phyloP scores from a whole-genome alignment of 2,329 filamentous ascomycete genomes.

The Scedosporium aurantiacum region DNA sequence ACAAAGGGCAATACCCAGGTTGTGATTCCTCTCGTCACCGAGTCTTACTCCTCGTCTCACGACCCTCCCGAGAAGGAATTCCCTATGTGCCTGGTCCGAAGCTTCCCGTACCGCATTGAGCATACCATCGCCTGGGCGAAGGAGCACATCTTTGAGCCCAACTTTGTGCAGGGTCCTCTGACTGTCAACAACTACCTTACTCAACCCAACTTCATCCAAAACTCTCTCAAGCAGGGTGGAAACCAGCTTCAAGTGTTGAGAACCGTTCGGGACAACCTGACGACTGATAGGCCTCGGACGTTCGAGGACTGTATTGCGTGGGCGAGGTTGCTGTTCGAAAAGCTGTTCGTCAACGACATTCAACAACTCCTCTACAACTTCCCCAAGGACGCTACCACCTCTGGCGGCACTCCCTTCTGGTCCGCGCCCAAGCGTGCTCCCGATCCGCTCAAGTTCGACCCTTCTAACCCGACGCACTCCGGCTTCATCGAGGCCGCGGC shows the following conservation, averaged over 20 bases:
- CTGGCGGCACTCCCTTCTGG: constrained; percentile 88
- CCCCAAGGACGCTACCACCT: constrained; percentile 84
- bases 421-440: constrained; percentile 96
- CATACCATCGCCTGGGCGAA: constrained; percentile 98
- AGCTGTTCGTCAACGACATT: constrained; percentile 93
- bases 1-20: constrained; percentile 99
- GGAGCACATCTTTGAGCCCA: constrained; percentile 80
- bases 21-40: constrained; percentile 78
- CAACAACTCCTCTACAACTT: constrained; percentile 95
- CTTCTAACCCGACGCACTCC: constrained; percentile 75
- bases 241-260: constrained; percentile 92
- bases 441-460: constrained; percentile 79
- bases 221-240: constrained; percentile 80
- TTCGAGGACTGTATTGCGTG: constrained; percentile 97
- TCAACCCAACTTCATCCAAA: constrained; percentile 80
- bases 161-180: constrained; percentile 87
- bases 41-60: constrained; percentile 91
- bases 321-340: constrained; percentile 89
- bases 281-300: constrained; percentile 79
- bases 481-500: constrained; percentile 80
- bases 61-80: constrained; percentile 98
- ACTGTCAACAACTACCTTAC: constrained; percentile 89
- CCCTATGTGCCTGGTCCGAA: constrained; percentile 95
- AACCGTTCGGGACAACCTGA: constrained; percentile 79
- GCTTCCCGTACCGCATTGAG: constrained; percentile 97